Evolutionary conservation across 768 basidiomycete species (phyloP), one percentile per base, ranked within the genome.

Genomic region (Tricholoma terreum): DNA sequence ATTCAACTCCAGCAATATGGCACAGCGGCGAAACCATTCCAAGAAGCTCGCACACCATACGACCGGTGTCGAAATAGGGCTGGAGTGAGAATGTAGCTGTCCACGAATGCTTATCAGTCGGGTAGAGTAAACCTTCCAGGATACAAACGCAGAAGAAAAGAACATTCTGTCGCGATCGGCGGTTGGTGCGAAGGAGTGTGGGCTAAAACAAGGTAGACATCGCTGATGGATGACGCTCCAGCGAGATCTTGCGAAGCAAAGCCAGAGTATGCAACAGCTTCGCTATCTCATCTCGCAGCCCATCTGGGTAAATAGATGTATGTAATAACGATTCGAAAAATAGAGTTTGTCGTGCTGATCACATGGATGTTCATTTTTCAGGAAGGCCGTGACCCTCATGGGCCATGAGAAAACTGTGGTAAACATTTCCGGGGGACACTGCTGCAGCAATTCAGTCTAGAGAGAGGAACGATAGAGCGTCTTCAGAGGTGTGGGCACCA

Each of bases 331-430:
- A n/a, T n/a, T 3, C 45, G 27, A 48, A 30, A 46, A 30, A 27
- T 53, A 42, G 36, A 19, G 36, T 43, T 22, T 34, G 17, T 43
- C 21, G 59, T 60, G 55, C 50, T 60, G 59, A 53, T 56, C 36
- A 52, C 46, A 56, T 54, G 35, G 49, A 43, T 31, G 38, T 52
- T 49, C 45, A 14, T 9, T 35, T 35, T 42, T 53, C 51, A 19
- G 14, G 45, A 48, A 48, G 30, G 21, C 42, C 22, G 17, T 27
- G 45, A 4, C 11, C 9, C n/a, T n/a, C n/a, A n/a, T n/a, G n/a
- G n/a, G n/a, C 45, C 22, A 22, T 21, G 22, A 27, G 45, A 10
- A 9, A 21, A n/a, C n/a, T n/a, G n/a, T n/a, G n/a, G n/a, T n/a
- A n/a, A n/a, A n/a, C n/a, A n/a, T n/a, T n/a, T n/a, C n/a, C n/a